Evolutionary conservation across 176 grass and related monocot species (phyloP), one percentile per base, ranked within the genome.

Genomic region (Musa schizocarpa): DNA sequence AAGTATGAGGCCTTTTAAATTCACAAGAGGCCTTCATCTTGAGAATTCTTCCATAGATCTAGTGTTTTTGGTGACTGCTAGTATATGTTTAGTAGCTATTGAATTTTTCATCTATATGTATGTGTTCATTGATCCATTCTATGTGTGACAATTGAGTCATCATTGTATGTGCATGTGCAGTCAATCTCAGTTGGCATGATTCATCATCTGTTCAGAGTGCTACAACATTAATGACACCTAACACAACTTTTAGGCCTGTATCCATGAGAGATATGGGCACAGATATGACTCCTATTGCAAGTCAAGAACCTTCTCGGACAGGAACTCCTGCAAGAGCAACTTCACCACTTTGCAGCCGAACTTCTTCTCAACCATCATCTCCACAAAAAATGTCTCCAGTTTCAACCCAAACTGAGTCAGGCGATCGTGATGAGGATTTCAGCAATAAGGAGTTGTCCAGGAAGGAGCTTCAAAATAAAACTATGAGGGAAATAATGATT

Each of bases 201-300:
- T 87, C 86, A 12, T 89, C 90, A 12, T 65, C 62, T 4, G 80
- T 85, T 80, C 86, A 89, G 24, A 94, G 68, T 74, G 81, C 82
- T 63, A 83, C 96, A 68, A 55, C 86, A 76, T 83, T 88, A 69
- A 79, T 94, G 65, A 81, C 79, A 73, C 91, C 91, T 73, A 82
- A 78, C 56, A 81, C 88, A 50, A 99, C 91, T 34, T 86, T 84
- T 50, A 82, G 95, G 54, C 91, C 95, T 9, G 95, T 99, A 25
- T 93, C 90, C 22, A 92, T 94, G 95, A 90, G 95, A 70, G 95
- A 94, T 56, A 94, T 99, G 95, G 95, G 95, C 19, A 99, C 95
- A 29, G 95, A 99, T 74, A 99, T 99, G 95, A 99, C 95, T 55
- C 95, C 95, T 7, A 89, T 99, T 79, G 91, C 91, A n/a, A 99